Evolutionary conservation across 2,329 filamentous ascomycete genomes (phyloP), one percentile per base, ranked within the genome.

Genomic region (Alternaria gaisen): DNA sequence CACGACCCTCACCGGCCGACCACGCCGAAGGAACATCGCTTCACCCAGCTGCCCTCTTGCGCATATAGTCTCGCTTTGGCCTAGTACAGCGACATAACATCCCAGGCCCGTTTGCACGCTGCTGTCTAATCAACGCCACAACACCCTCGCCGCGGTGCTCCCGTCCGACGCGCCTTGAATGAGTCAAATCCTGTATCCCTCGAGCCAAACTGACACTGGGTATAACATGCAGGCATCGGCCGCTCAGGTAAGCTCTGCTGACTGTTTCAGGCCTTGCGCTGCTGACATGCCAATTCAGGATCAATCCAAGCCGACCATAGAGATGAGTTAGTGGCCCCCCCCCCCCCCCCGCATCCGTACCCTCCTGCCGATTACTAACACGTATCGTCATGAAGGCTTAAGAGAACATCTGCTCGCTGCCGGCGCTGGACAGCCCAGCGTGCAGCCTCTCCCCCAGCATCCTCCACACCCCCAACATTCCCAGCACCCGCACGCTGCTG

Each of bases 391-490:
- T 58, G n/a, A 70, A 89, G 87, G 86, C 75, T 83, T 89, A 73
- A 84, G 87, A 78, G 87, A 89, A 73, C 87, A 88, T 71, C 85
- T 89, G 44, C 82, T 89, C 68, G 86, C 84, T 70, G 81, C 83
- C 56, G 83, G 84, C 61, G 80, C 81, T 53, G 79, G 77, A 64
- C 79, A 81, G 66, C 72, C 74, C 55, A 70, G 66, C 60, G 71
- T 71, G n/a, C 74, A 72, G 63, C 68, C 69, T 77, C 80, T 63
- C 55, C 68, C 61, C 43, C 75, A 64, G 69, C 76, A 66, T 50
- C 63, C 62, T 55, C 77, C 66, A 10, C 60, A 59, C n/a, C 11
- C 46, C 16, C 58, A 56, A 34, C 58, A 56, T 59, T 65, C 59
- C 52, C 75, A 64, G 68, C 76, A 67, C 58, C 63, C 63, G 53